Conservation (phyloP, 2,329 filamentous ascomycete species). For the Davidsoniella australis region DNA sequence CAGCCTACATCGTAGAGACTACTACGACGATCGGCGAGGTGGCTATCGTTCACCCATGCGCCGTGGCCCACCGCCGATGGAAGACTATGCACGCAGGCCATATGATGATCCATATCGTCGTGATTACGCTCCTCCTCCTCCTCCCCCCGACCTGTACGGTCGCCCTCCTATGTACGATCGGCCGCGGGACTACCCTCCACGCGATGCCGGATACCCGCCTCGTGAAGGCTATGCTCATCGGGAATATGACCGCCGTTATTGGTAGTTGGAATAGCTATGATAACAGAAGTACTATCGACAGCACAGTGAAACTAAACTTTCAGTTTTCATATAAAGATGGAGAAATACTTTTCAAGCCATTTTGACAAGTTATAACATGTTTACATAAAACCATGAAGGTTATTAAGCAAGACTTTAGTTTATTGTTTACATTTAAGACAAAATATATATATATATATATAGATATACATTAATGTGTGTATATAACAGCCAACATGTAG, state of each 20-base stretch:
- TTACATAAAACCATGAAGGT: too few species aligned
- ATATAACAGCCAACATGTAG: too few species aligned
- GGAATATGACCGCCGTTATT: conserved; percentile 35
- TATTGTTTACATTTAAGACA: too few species aligned
- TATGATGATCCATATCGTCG: conserved; percentile 66
- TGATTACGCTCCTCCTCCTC: conserved; percentile 44
- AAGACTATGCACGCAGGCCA: conserved; percentile 56
- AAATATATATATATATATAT: too few species aligned
- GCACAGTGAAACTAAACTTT: neutral
- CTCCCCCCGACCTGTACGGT: conserved; percentile 42
- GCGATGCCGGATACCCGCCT: conserved; percentile 32
- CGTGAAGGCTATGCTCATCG: conserved; percentile 25
- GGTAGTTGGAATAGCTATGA: conserved; percentile 19
- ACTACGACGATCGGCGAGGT: conserved; percentile 65
- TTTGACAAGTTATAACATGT: too few species aligned
- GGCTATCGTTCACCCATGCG: conserved; percentile 64
- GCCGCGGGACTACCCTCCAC: conserved; percentile 31
- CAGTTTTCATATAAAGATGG: neutral
- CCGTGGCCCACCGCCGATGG: conserved; percentile 48
- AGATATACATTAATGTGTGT: too few species aligned
- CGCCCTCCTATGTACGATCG: conserved; percentile 39
- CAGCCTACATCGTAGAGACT: conserved; percentile 73
- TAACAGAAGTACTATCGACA: neutral
- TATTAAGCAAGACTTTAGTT: too few species aligned
- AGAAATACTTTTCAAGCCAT: neutral